A percentile compares a stretch with the other conserved stretches of the same genome.
These are phyloP conservation scores for Musa itinerans DNA, from an alignment of 176 grass and related monocot species.

Conservation along the genomic window DNA sequence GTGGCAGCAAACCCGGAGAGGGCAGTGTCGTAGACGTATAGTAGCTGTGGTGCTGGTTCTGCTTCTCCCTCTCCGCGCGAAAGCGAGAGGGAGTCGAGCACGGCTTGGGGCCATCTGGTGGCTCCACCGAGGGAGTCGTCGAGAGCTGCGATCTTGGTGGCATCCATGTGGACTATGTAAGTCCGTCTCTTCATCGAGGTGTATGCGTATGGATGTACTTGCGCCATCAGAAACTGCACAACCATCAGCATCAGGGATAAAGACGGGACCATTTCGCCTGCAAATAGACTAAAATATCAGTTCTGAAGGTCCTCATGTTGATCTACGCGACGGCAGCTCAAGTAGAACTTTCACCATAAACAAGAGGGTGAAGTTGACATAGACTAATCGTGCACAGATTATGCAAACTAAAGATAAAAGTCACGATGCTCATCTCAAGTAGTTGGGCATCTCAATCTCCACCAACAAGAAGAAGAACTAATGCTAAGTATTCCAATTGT, in stretches of 20 bases:
- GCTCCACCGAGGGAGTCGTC: not conserved
- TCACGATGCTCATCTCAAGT: too few relatives aligned
- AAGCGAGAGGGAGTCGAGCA: not conserved
- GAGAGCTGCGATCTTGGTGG: not conserved
- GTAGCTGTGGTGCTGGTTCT: not conserved
- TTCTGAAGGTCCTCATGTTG: too few relatives aligned
- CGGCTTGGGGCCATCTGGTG: not conserved
- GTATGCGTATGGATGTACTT: not conserved
- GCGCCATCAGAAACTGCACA: not conserved
- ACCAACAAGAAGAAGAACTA: too few relatives aligned
- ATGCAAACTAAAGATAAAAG: too few relatives aligned
- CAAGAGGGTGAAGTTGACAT: too few relatives aligned
- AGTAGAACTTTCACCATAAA: too few relatives aligned
- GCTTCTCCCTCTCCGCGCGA: not conserved
- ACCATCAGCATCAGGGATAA: not conserved
- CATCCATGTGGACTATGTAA: slow-evolving; percentile 9
- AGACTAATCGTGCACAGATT: too few relatives aligned
- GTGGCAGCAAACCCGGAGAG: slow-evolving; percentile 17
- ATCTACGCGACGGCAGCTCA: too few relatives aligned
- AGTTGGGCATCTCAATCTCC: too few relatives aligned
- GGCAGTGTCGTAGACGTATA: not conserved
- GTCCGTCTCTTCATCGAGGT: not conserved
- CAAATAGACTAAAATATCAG: not conserved
- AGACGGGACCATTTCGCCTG: not conserved
- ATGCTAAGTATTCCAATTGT: too few relatives aligned